Evolutionary conservation across 129 eudicot genomes (phyloP).

Genomic region (Arctium minus): DNA sequence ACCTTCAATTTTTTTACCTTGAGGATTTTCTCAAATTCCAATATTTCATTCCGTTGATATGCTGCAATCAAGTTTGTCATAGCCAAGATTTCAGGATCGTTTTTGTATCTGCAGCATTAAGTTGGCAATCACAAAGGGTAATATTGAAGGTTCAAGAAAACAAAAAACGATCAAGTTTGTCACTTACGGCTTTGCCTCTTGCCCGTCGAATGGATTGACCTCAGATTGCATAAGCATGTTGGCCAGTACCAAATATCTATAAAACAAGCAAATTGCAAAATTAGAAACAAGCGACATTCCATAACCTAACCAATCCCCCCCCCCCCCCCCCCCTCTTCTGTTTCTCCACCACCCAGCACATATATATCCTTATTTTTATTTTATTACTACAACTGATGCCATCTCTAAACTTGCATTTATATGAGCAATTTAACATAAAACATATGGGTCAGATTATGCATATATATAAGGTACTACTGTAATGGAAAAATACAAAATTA

Average conservation of each 20-base stretch:
- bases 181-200: slow-evolving; percentile 98
- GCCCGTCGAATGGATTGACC: slow-evolving; percentile 98
- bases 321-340: no score
- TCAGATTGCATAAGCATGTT: slow-evolving; percentile 99
- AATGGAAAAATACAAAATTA: background rate
- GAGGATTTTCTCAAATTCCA: slow-evolving; percentile 96
- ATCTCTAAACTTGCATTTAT: no score
- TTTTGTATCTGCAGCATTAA: slow-evolving; percentile 63
- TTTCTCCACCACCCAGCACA: no score
- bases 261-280: background rate
- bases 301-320: no score
- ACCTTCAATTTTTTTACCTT: slow-evolving; percentile 44
- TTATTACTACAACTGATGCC: no score
- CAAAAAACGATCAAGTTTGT: background rate
- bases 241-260: slow-evolving; percentile 95
- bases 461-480: background rate
- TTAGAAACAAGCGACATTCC: no score
- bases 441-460: background rate
- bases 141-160: background rate
- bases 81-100: slow-evolving; percentile 94
- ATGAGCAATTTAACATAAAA: background rate
- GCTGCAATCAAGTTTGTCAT: slow-evolving; percentile 99
- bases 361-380: no score
- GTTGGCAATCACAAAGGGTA: background rate
- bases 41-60: slow-evolving; percentile 93